Conservation (phyloP, 306 rosid species). For the Citrullus mucosospermus region DNA sequence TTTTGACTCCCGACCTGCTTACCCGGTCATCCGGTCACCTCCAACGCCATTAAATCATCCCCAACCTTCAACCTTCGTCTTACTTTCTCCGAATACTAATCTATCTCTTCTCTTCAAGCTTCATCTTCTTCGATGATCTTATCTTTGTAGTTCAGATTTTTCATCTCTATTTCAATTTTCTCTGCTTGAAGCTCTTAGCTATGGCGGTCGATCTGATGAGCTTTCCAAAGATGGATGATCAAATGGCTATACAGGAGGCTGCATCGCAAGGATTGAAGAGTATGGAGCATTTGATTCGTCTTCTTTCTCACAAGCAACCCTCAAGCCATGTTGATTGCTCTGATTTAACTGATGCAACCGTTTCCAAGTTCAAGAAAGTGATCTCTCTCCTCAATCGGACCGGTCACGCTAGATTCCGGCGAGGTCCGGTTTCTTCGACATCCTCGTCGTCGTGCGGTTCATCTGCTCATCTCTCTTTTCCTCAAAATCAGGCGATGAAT, state of each 20-base stretch:
- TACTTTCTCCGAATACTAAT: neutral
- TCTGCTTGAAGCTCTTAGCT: neutral
- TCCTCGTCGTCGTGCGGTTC: constrained; percentile 14
- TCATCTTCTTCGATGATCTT: constrained; percentile 14
- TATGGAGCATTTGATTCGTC: constrained; percentile 53
- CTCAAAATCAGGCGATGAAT: constrained; percentile 10
- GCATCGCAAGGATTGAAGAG: constrained; percentile 64
- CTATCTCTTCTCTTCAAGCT: neutral
- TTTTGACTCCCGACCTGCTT: constrained; percentile 23
- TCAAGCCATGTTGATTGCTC: constrained; percentile 36
- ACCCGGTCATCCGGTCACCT: constrained; percentile 40
- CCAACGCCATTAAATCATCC: constrained; percentile 21
- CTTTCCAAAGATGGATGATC: constrained; percentile 58
- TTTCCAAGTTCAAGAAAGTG: constrained; percentile 54
- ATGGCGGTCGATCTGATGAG: constrained; percentile 68
- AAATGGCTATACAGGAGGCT: constrained; percentile 63
- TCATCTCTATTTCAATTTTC: neutral
- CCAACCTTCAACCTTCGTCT: neutral
- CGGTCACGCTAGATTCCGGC: constrained; percentile 90
- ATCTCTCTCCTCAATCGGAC: constrained; percentile 61
- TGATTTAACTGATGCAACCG: constrained; percentile 51
- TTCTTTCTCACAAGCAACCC: constrained; percentile 38
- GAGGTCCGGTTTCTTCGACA: constrained; percentile 40
- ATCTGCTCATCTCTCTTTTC: constrained; percentile 10
- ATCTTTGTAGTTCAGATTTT: neutral